Base-by-base conservation (phyloP, 257 asterid species). In the Rubia yunnanensis region DNA sequence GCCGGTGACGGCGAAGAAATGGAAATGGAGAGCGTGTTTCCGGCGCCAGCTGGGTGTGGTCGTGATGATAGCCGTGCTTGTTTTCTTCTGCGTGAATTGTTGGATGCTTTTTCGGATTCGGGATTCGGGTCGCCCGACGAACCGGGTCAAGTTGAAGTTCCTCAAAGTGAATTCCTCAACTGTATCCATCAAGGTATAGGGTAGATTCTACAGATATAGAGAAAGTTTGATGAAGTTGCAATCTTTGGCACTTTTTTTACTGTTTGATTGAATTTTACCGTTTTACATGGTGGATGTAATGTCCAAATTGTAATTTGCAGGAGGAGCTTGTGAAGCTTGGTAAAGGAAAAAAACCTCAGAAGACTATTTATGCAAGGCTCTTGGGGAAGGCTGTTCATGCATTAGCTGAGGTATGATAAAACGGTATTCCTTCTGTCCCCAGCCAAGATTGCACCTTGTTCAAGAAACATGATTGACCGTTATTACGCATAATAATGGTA, bases 311-410 rank as follows among this genome's bases (percentile, higher is more conserved):
- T 36, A 10, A 3, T 11, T 60, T 85, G 84, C 63, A 94, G 99
- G 96, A 88, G 62, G 97, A 90, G 74, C 79, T 90, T 55, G 73
- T 72, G 39, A 86, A 78, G 80, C 79, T 82, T 67, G 95, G 89
- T 55, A 80, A 81, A 88, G 87, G 81, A 67, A 84, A 71, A 78
- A 90, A 74, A 73, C 96, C 97, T 5, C 89, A 81, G 77, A 94
- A 85, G 80, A 86, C 97, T 49, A 76, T 71, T 34, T 88, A 86
- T 66, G 95, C 91, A 44, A 87, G 92, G 78, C 87, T 94, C 72
- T 70, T 94, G 83, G 79, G 92, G 26, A 90, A 85, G 83, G 99
- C 97, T 73, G 84, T 95, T 60, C 97, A 94, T 82, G 95, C 95
- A 60, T 77, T 90, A 74, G 96, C 97, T 69, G 97, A 90, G 96